Conservation (phyloP, 164 flowering plant species). For the Brasenia schreberi region DNA sequence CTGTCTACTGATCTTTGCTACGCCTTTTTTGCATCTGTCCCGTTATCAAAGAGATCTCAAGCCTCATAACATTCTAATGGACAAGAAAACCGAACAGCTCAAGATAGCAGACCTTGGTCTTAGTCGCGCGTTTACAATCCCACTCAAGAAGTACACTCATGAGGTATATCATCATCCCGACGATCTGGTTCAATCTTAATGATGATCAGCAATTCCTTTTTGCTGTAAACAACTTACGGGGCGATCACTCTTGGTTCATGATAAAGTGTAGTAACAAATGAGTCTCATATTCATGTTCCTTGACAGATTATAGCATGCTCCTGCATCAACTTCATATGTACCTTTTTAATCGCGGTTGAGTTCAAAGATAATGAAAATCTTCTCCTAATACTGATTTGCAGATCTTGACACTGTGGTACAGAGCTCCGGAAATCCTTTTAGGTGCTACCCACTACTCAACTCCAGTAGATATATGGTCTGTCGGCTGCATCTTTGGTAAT, state of each 20-base stretch:
- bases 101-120: slow-evolving; percentile 95
- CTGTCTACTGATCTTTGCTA: neutral
- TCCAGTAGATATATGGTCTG: slow-evolving; percentile 75
- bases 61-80: slow-evolving; percentile 95
- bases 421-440: slow-evolving; percentile 2
- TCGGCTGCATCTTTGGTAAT: slow-evolving; percentile 67
- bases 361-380: neutral
- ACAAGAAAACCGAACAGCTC: slow-evolving; percentile 54
- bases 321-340: neutral
- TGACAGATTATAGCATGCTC: neutral
- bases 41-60: slow-evolving; percentile 58
- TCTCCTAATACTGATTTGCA: slow-evolving; percentile 9
- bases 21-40: neutral
- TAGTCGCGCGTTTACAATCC: slow-evolving; percentile 72
- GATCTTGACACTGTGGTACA: slow-evolving; percentile 30
- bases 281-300: too few relatives aligned
- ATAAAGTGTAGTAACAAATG: too few relatives aligned
- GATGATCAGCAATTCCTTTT: neutral
- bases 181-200: neutral
- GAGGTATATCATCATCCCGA: slow-evolving; percentile 32
- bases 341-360: too few relatives aligned
- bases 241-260: too few relatives aligned
- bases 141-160: slow-evolving; percentile 85
- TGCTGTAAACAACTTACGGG: neutral
- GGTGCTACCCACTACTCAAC: slow-evolving; percentile 16